Evolutionary conservation across 345 rosid species (phyloP), one percentile per base, ranked within the genome.

Genomic region (Physaria fendleri): DNA sequence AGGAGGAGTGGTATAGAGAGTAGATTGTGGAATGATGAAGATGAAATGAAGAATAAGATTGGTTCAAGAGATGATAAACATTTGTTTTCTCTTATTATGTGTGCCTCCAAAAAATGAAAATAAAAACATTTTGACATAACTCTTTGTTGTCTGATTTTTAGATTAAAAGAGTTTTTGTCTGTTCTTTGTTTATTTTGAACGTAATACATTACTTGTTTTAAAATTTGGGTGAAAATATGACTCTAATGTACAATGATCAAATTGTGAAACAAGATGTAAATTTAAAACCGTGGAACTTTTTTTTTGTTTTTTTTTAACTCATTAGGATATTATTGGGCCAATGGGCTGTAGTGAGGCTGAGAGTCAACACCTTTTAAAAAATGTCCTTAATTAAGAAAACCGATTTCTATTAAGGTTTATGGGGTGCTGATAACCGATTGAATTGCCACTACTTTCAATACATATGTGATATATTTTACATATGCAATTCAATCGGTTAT

Each of bases 11-110:
- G 88, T 10, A 62, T 78, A 23, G 85, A 85, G 1, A 77, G 74
- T 63, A 77, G 93, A 59, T 62, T 85, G 14, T 85, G 93, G 93
- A 54, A 81, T 12, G 88, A 79, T 24, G 86, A 81, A 63, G 73
- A 77, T 6, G 64, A 65, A 17, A 64, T 37, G 30, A 41, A 56
- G 73, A 69, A 45, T 17, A 41, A 52, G 78, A 70, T 30, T 60
- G 28, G 65, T 9, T 50, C 34, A 74, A 74, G 11, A 45, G 64
- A 30, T 38, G 44, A 30, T 4, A 62, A 54, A 45, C 58, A 38
- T 62, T 54, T 64, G 52, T 85, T 85, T 56, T 83, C 89, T 1
- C 73, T 90, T 49, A 51, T 90, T 72, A 82, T 90, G 14, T 82
- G 74, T 65, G 85, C 85, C 47, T 79, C 82, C 78, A 85, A 90